Percentiles rank a stretch among this genome's conserved stretches.
Conservation (phyloP, 1,284 basidiomycete species). For the Flammula alnicola region DNA sequence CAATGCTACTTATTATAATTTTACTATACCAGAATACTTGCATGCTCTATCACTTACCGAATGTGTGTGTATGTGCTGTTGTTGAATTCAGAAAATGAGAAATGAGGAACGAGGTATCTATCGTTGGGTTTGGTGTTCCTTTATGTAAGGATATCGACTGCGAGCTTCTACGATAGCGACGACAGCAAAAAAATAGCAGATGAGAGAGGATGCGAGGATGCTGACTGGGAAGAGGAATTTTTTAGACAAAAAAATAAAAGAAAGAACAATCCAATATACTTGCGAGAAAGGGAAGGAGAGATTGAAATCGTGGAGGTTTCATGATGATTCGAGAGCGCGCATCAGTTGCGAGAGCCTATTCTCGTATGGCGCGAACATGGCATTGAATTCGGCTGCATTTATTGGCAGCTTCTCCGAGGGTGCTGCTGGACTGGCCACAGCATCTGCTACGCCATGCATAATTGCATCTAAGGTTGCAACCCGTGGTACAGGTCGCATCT, state of each 20-base stretch:
- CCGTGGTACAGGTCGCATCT: too few species aligned
- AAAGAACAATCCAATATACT: not conserved
- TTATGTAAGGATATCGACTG: too few species aligned
- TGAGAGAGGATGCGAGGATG: too few species aligned
- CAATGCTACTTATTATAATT: slow-evolving; percentile 7
- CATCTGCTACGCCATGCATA: slow-evolving; percentile 20
- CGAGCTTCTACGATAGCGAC: too few species aligned
- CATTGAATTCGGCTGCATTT: slow-evolving; percentile 24
- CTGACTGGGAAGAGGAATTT: too few species aligned
- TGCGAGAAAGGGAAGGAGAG: not conserved
- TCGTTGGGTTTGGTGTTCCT: not conserved
- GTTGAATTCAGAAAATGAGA: not conserved
- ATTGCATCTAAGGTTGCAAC: not conserved
- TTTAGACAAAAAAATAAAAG: too few species aligned
- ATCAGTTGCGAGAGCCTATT: slow-evolving; percentile 21
- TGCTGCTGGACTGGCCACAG: slow-evolving; percentile 1
- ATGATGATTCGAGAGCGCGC: slow-evolving; percentile 14
- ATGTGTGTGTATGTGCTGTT: not conserved
- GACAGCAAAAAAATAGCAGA: too few species aligned
- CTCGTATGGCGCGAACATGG: slow-evolving; percentile 28
- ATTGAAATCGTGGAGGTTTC: not conserved
- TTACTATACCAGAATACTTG: slow-evolving; percentile 6
- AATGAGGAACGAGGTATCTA: not conserved
- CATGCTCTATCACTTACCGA: slow-evolving; percentile 1
- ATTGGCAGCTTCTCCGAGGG: slow-evolving; percentile 15